Conservation (phyloP, 495 filamentous ascomycete genomes). For the Oidiodendron maius region DNA sequence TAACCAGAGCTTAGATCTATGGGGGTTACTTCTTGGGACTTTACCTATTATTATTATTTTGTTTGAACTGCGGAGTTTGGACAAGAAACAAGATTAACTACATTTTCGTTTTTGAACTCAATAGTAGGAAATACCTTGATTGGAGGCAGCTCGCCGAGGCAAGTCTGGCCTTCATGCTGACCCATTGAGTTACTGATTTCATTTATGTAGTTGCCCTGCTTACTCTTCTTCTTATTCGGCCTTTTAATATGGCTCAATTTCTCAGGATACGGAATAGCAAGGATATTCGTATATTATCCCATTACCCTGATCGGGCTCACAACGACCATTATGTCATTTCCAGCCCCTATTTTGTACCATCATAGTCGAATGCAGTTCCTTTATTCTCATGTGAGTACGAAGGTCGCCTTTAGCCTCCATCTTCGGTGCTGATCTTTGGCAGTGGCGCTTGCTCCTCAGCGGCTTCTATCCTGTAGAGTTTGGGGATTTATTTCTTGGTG, state of each 20-base stretch:
- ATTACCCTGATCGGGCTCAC: constrained; percentile 68
- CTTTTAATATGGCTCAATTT: constrained; percentile 88
- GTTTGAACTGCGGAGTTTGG: constrained; percentile 77
- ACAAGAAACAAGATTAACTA: constrained; percentile 83
- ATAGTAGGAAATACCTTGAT: constrained; percentile 75
- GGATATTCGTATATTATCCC: constrained; percentile 81
- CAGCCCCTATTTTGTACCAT: constrained; percentile 67
- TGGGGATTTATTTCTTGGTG: constrained; percentile 92
- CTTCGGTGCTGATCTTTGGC: too few species aligned
- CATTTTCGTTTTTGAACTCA: constrained; percentile 93
- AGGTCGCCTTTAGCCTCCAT: too few species aligned
- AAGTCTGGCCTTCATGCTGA: too few species aligned
- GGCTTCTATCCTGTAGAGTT: constrained; percentile 93
- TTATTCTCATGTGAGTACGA: constrained; percentile 69
- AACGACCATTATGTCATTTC: constrained; percentile 64
- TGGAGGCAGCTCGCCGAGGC: constrained; percentile 86
- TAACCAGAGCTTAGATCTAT: constrained; percentile 79
- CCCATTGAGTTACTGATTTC: too few species aligned
- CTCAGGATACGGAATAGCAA: constrained; percentile 50
- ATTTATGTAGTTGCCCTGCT: constrained; percentile 64
- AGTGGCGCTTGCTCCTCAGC: constrained; percentile 81
- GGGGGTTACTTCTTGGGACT: constrained; percentile 77
- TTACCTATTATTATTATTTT: constrained; percentile 68
- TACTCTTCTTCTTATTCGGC: constrained; percentile 73
- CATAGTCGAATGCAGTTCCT: constrained; percentile 75